Evolutionary conservation across 352 stramenopile species (phyloP).

Genomic region (Phytophthora tubulina): DNA sequence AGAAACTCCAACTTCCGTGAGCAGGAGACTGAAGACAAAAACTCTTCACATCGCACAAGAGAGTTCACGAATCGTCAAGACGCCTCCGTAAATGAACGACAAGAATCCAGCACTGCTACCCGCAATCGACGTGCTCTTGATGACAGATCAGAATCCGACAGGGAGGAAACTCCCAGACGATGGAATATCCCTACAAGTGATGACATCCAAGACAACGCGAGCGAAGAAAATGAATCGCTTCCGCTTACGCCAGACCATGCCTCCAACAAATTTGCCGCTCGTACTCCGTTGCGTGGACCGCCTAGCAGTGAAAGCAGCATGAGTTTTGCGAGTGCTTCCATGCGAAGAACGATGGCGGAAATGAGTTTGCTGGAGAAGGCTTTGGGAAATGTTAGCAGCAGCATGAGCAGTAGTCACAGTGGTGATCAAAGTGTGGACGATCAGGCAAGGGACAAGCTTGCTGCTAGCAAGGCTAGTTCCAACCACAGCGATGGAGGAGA

Average conservation of each 20-base stretch:
- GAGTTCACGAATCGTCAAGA: conserved; percentile 10
- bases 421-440: conserved; percentile 8
- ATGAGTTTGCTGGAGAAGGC: conserved; percentile 73
- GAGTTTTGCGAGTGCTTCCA: conserved; percentile 53
- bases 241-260: conserved; percentile 20
- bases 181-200: conserved; percentile 22
- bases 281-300: conserved; percentile 7
- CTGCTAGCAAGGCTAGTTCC: conserved; percentile 8
- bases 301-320: conserved; percentile 50
- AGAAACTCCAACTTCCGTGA: neutral
- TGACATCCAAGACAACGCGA: neutral
- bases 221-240: conserved; percentile 10
- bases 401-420: conserved; percentile 47
- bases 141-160: conserved; percentile 16
- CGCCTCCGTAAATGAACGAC: neutral
- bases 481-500: neutral
- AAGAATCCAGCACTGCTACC: neutral
- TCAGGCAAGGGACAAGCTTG: conserved; percentile 8
- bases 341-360: conserved; percentile 70
- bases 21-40: neutral
- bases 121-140: conserved; percentile 10
- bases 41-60: conserved; percentile 1
- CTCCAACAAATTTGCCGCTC: conserved; percentile 10
- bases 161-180: conserved; percentile 8
- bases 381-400: conserved; percentile 74